phyloP scores from a whole-genome alignment of 768 basidiomycete genomes.

The Lactarius quietus region DNA sequence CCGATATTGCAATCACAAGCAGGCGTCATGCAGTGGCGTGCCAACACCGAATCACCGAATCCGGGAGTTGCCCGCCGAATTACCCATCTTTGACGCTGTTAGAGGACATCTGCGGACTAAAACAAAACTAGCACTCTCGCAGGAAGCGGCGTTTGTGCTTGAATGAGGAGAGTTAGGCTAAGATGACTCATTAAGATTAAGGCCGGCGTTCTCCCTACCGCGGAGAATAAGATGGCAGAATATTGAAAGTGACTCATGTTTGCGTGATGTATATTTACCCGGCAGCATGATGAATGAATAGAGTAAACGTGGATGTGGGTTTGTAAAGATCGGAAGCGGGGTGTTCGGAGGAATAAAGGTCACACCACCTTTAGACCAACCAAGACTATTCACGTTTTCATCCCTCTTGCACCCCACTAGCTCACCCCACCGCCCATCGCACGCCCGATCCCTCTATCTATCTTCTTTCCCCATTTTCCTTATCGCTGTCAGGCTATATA shows the following conservation, averaged over 20 bases:
- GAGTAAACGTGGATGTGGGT: slow-evolving; percentile 8
- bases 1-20: slow-evolving; percentile 3
- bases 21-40: slow-evolving; percentile 6
- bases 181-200: slow-evolving; percentile 11
- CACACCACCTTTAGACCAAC: slow-evolving; percentile 4
- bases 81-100: neutral
- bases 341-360: slow-evolving; percentile 3
- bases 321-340: neutral
- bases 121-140: slow-evolving; percentile 14
- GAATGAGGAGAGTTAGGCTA: slow-evolving; percentile 3
- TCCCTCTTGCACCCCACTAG: neutral
- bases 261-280: slow-evolving; percentile 3
- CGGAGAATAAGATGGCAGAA: slow-evolving; percentile 9
- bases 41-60: neutral
- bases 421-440: slow-evolving; percentile 9
- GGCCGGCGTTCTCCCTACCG: neutral
- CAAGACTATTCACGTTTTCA: neutral
- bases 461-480: neutral
- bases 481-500: slow-evolving; percentile 21
- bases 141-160: slow-evolving; percentile 9
- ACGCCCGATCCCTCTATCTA: neutral
- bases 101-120: neutral
- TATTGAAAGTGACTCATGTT: neutral
- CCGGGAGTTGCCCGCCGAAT: slow-evolving; percentile 1
- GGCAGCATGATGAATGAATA: neutral